These are phyloP conservation scores for Petrea volubilis DNA, from an alignment of 257 asterid species.

Conservation along the genomic window DNA sequence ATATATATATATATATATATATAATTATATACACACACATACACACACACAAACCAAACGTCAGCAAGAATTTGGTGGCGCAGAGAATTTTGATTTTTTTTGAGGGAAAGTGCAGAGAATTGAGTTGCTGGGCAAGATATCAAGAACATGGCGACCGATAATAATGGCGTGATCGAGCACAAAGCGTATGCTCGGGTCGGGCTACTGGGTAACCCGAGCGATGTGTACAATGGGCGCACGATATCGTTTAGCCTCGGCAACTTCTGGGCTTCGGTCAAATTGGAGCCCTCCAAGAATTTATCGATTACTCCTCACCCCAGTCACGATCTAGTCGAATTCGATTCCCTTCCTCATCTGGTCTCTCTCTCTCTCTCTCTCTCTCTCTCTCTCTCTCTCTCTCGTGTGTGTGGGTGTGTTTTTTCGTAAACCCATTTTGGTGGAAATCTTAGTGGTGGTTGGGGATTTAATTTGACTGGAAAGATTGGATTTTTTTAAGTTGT, in stretches of 20 bases:
- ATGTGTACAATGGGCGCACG: constrained; percentile 74
- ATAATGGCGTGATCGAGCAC: constrained; percentile 53
- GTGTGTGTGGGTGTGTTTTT: not conserved
- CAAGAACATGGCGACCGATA: constrained; percentile 33
- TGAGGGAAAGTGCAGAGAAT: not conserved
- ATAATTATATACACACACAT: no score
- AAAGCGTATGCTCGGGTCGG: constrained; percentile 75
- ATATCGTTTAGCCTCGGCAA: constrained; percentile 74
- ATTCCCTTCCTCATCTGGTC: constrained; percentile 71
- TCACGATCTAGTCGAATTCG: constrained; percentile 74
- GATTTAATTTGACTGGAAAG: not conserved
- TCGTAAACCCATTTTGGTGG: not conserved
- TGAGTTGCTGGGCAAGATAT: not conserved
- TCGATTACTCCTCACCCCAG: constrained; percentile 67
- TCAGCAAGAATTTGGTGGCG: not conserved
- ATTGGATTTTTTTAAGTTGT: not conserved
- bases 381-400: constrained; percentile 18
- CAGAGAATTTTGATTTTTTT: no score
- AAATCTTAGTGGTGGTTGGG: not conserved
- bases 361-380: constrained; percentile 7
- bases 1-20: no score
- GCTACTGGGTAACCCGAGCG: constrained; percentile 82
- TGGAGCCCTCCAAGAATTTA: constrained; percentile 63
- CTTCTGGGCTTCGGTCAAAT: constrained; percentile 76
- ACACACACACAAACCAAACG: no score